phyloP scores from a whole-genome alignment of 2,329 filamentous ascomycete species.

The Ophiostoma sp. region DNA sequence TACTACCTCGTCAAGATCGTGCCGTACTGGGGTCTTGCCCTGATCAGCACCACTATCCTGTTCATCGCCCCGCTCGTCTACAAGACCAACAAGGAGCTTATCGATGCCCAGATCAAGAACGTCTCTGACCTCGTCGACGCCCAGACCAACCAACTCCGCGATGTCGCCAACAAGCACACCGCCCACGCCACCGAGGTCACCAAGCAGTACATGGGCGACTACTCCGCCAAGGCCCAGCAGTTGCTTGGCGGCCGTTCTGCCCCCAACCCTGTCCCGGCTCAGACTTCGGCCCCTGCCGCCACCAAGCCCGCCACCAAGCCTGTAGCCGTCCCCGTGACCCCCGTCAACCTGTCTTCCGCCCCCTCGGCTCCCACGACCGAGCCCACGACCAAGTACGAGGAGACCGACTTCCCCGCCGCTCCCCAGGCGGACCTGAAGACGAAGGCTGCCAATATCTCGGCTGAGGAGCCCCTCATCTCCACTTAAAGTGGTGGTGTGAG shows the following conservation, averaged over 20 bases:
- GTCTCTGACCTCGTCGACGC: constrained; percentile 59
- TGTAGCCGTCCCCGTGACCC: background rate
- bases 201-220: constrained; percentile 68
- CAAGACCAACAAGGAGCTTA: constrained; percentile 67
- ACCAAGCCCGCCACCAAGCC: background rate
- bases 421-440: constrained; percentile 50
- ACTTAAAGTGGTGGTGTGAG: constrained; percentile 21
- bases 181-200: constrained; percentile 61
- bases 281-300: constrained; percentile 37
- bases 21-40: constrained; percentile 67
- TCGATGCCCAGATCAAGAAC: constrained; percentile 62
- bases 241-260: constrained; percentile 56
- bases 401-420: constrained; percentile 52
- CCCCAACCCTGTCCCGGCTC: constrained; percentile 42
- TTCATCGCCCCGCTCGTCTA: constrained; percentile 67
- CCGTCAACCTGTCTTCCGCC: constrained; percentile 16
- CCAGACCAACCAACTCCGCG: constrained; percentile 64
- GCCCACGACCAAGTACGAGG: constrained; percentile 39
- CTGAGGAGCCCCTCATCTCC: constrained; percentile 33
- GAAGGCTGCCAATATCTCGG: constrained; percentile 28
- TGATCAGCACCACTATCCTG: constrained; percentile 58
- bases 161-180: constrained; percentile 64
- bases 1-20: constrained; percentile 70
- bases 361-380: constrained; percentile 25
- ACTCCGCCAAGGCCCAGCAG: constrained; percentile 66